A percentile compares a stretch with the other conserved stretches of the same genome.
phyloP scores from a whole-genome alignment of 352 stramenopile species.

The Pythium oligandrum region DNA sequence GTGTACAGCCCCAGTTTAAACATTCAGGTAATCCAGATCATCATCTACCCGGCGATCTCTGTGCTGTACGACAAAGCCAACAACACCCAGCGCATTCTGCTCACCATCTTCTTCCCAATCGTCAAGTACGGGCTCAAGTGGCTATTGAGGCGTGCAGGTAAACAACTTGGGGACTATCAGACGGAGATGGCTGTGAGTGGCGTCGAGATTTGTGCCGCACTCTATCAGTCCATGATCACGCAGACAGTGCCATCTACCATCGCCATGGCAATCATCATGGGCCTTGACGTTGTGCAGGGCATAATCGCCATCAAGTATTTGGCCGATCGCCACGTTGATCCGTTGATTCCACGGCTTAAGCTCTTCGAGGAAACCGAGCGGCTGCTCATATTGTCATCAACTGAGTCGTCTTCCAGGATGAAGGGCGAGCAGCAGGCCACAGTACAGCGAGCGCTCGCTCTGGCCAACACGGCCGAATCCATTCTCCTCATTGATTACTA shows the following conservation, averaged over 20 bases:
- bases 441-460: not conserved
- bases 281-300: slow-evolving; percentile 8
- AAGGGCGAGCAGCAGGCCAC: not conserved
- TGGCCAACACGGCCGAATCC: slow-evolving; percentile 7
- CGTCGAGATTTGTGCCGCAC: slow-evolving; percentile 10
- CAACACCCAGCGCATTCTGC: too few species aligned
- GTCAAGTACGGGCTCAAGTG: too few species aligned
- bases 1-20: not conserved
- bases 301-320: slow-evolving; percentile 8
- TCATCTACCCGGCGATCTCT: too few species aligned
- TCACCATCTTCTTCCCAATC: too few species aligned
- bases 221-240: slow-evolving; percentile 21
- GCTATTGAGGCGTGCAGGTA: too few species aligned
- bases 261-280: slow-evolving; percentile 11
- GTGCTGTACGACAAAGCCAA: too few species aligned
- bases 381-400: too few species aligned
- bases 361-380: not conserved
- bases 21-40: not conserved
- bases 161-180: too few species aligned
- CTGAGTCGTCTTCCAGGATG: too few species aligned
- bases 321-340: slow-evolving; percentile 1
- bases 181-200: not conserved
- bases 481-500: slow-evolving; percentile 19
- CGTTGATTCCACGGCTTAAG: not conserved
- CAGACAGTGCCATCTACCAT: slow-evolving; percentile 10